Conservation (phyloP, 441 rosid genomes). For the Jatropha podagrica region DNA sequence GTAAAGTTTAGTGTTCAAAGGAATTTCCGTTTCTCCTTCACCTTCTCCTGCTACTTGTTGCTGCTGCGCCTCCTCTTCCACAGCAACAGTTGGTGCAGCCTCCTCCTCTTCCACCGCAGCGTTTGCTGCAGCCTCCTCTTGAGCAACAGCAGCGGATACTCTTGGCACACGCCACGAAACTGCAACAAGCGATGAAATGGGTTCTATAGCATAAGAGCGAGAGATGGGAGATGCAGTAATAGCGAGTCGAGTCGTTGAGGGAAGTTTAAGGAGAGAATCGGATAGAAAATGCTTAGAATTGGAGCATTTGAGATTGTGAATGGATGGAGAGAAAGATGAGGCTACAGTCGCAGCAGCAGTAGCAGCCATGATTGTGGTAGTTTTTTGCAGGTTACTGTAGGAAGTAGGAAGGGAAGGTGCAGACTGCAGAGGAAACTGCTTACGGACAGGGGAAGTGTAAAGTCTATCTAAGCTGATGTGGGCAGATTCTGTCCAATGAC, state of each 20-base stretch:
- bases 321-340: constrained; percentile 44
- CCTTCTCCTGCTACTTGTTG: constrained; percentile 15
- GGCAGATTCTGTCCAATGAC: constrained; percentile 40
- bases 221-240: constrained; percentile 4
- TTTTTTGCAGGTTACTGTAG: constrained; percentile 19
- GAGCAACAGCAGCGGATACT: constrained; percentile 45
- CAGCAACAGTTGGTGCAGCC: constrained; percentile 23
- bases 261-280: constrained; percentile 24
- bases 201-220: constrained; percentile 27
- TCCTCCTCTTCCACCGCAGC: constrained; percentile 29
- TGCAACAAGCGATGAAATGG: constrained; percentile 14
- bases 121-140: constrained; percentile 45
- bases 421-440: not conserved
- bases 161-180: constrained; percentile 35
- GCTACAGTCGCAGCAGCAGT: constrained; percentile 40
- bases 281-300: constrained; percentile 28
- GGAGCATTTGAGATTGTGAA: constrained; percentile 39
- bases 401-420: not conserved
- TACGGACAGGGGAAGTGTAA: not conserved
- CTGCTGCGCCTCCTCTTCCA: constrained; percentile 28
- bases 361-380: constrained; percentile 39
- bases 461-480: constrained; percentile 38
- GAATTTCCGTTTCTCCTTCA: constrained; percentile 2
- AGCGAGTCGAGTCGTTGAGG: constrained; percentile 18
- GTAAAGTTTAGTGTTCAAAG: constrained; percentile 71